Conservation (phyloP, 192 early-diverging fungal species). For the Rhizophagus sp. region DNA sequence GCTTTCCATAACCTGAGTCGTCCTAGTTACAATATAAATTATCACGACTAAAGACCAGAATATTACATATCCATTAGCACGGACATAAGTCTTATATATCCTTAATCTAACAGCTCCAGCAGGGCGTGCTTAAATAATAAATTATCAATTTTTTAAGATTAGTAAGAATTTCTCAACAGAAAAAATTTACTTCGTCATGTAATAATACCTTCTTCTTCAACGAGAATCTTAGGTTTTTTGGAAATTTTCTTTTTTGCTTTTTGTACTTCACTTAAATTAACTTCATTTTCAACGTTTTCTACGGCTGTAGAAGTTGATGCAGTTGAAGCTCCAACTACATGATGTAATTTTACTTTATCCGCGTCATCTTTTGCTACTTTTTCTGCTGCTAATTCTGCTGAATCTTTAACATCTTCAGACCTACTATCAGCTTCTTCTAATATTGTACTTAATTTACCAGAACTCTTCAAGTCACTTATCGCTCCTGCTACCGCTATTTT, state of each 20-base stretch:
- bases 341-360: not conserved
- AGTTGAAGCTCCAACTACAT: not conserved
- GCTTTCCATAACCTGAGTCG: slow-evolving; percentile 42
- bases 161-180: too few relatives aligned
- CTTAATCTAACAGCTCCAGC: slow-evolving; percentile 71
- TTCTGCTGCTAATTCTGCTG: not conserved
- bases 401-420: not conserved
- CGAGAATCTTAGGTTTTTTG: slow-evolving; percentile 53
- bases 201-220: slow-evolving; percentile 41
- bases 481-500: slow-evolving; percentile 15
- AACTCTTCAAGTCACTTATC: slow-evolving; percentile 21
- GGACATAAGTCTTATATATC: slow-evolving; percentile 81
- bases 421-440: slow-evolving; percentile 35
- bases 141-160: not conserved
- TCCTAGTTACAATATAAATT: slow-evolving; percentile 45
- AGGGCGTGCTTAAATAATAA: slow-evolving; percentile 55
- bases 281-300: slow-evolving; percentile 56
- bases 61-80: slow-evolving; percentile 60
- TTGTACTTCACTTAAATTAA: not conserved
- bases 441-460: slow-evolving; percentile 33
- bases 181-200: not conserved
- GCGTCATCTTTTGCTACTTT: not conserved
- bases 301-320: not conserved
- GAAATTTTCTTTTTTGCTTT: slow-evolving; percentile 19
- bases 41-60: slow-evolving; percentile 63